Percentiles rank a stretch among this genome's conserved stretches.
Conservation (phyloP, 2,329 filamentous ascomycete genomes). For the Albophoma yamanashiensis region DNA sequence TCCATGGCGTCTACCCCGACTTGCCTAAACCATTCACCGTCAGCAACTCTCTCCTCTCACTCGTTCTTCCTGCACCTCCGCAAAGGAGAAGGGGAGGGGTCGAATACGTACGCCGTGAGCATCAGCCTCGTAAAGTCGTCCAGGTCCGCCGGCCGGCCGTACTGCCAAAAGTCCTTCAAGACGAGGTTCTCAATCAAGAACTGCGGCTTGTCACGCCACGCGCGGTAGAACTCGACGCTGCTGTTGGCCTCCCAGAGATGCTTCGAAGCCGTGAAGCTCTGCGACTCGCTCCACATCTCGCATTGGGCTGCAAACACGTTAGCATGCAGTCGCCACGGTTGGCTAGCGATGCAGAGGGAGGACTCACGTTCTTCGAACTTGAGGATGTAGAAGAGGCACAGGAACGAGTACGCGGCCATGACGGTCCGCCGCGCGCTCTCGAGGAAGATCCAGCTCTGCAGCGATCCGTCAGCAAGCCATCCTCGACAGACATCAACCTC, state of each 20-base stretch:
- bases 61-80: not conserved
- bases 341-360: not conserved
- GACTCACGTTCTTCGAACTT: conserved; percentile 19
- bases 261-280: conserved; percentile 25
- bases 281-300: conserved; percentile 4
- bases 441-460: conserved; percentile 28
- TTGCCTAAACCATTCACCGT: conserved; percentile 14
- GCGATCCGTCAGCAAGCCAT: not conserved
- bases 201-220: conserved; percentile 32
- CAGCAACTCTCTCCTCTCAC: not conserved
- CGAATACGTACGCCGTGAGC: conserved; percentile 22
- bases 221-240: conserved; percentile 29
- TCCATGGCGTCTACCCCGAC: conserved; percentile 23
- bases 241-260: conserved; percentile 31
- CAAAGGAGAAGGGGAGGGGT: not conserved
- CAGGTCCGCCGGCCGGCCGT: conserved; percentile 23
- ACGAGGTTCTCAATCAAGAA: conserved; percentile 22
- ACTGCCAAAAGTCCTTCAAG: conserved; percentile 25
- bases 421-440: conserved; percentile 29
- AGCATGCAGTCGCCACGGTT: not conserved
- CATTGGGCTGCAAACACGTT: not conserved
- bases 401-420: conserved; percentile 20
- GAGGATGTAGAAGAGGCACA: conserved; percentile 23
- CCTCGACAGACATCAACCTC: not conserved
- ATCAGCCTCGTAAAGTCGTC: conserved; percentile 29